Evolutionary conservation across 179 eudicot genomes (phyloP).

Genomic region (Carnegiea gigantea): DNA sequence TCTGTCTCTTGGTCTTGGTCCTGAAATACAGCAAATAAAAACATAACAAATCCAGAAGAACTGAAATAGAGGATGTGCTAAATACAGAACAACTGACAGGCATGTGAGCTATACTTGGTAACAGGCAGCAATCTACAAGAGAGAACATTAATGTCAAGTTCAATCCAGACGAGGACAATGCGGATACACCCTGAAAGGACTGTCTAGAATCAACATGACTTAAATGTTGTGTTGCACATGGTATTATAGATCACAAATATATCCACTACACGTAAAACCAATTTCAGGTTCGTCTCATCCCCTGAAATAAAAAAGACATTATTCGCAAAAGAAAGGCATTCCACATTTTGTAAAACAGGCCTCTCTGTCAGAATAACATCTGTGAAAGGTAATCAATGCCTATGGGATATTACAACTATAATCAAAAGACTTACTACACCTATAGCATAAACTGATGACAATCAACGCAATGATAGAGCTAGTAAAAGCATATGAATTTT

Average conservation of each 20-base stretch:
- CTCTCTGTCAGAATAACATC: no score
- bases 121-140: not conserved
- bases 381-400: no score
- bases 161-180: not conserved
- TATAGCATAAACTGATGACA: not conserved
- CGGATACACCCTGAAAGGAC: not conserved
- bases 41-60: not conserved
- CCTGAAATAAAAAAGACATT: not conserved
- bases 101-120: not conserved
- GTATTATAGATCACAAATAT: not conserved
- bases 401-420: no score
- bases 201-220: not conserved
- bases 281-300: not conserved
- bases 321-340: not conserved
- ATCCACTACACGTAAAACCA: not conserved
- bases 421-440: not conserved
- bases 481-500: not conserved
- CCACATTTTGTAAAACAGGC: no score
- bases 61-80: not conserved
- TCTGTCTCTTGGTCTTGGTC: conserved; percentile 49
- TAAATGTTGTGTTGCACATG: not conserved
- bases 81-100: not conserved
- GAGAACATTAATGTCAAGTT: not conserved
- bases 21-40: conserved; percentile 32
- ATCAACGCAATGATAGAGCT: not conserved